Conservation (phyloP, 208 protist species). For the Trichomonas vaginalis region DNA sequence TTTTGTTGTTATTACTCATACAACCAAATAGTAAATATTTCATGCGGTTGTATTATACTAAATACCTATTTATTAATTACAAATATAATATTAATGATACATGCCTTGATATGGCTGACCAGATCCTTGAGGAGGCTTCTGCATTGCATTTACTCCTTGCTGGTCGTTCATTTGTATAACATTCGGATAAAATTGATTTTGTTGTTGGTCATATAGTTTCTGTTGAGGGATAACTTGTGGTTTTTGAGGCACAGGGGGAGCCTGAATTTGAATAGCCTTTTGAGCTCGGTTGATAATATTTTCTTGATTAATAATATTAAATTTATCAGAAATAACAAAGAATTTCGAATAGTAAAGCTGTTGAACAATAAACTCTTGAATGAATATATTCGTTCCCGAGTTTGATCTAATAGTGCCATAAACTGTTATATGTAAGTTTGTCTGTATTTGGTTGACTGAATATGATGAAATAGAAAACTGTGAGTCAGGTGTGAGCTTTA, state of each 20-base stretch:
- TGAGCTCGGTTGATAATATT: not conserved
- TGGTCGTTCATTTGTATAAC: too few relatives aligned
- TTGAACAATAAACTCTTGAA: not conserved
- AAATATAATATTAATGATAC: too few relatives aligned
- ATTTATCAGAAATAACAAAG: not conserved
- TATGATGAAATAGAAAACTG: not conserved
- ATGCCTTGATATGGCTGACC: too few relatives aligned
- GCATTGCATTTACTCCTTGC: too few relatives aligned
- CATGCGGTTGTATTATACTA: too few relatives aligned
- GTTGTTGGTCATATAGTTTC: too few relatives aligned
- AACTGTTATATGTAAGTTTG: not conserved
- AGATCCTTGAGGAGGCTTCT: too few relatives aligned
- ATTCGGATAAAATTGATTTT: too few relatives aligned
- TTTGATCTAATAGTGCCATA: not conserved
- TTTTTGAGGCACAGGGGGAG: not conserved
- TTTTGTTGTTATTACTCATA: too few relatives aligned
- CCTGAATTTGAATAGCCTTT: not conserved
- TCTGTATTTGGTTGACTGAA: not conserved
- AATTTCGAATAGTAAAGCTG: not conserved
- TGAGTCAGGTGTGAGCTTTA: not conserved
- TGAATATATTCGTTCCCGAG: not conserved
- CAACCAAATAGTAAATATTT: too few relatives aligned
- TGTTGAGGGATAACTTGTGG: too few relatives aligned
- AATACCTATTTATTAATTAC: too few relatives aligned
- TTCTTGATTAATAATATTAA: not conserved